Evolutionary conservation across 1,284 basidiomycete species (phyloP).

Genomic region (Coniferiporia sulphurascens): DNA sequence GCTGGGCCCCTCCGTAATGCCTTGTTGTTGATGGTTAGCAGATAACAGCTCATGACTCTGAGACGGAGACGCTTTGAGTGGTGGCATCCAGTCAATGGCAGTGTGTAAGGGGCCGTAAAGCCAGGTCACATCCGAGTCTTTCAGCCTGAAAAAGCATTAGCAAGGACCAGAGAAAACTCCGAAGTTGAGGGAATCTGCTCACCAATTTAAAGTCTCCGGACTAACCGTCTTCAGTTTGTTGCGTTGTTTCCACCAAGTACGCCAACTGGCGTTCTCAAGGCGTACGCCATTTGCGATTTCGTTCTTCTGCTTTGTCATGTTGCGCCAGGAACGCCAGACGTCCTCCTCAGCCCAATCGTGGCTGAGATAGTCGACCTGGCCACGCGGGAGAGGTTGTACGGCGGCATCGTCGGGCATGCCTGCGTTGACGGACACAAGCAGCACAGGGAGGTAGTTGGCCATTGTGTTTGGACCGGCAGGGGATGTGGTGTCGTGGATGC

Average conservation of each 20-base stretch:
- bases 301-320: conserved; percentile 98
- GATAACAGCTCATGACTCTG: conserved; percentile 24
- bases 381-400: conserved; percentile 57
- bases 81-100: conserved; percentile 71
- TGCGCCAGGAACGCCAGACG: conserved; percentile 97
- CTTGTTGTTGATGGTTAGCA: not conserved
- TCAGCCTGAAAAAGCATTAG: conserved; percentile 65
- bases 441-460: conserved; percentile 65
- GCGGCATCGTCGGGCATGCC: conserved; percentile 59
- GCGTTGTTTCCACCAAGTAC: conserved; percentile 99
- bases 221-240: conserved; percentile 94
- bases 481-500: not conserved
- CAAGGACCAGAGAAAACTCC: conserved; percentile 13
- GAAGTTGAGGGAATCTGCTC: conserved; percentile 28
- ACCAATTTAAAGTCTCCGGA: conserved; percentile 99
- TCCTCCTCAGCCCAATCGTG: conserved; percentile 97
- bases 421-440: conserved; percentile 58
- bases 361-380: conserved; percentile 81
- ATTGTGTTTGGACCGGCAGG: conserved; percentile 28
- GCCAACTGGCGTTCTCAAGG: conserved; percentile 96
- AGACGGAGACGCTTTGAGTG: conserved; percentile 35
- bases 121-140: conserved; percentile 99
- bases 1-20: not conserved
- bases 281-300: conserved; percentile 95
- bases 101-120: conserved; percentile 96